A percentile compares a stretch with the other conserved stretches of the same genome.
phyloP scores from a whole-genome alignment of 2,329 filamentous ascomycete species.

The Sclerotinia glacialis region DNA sequence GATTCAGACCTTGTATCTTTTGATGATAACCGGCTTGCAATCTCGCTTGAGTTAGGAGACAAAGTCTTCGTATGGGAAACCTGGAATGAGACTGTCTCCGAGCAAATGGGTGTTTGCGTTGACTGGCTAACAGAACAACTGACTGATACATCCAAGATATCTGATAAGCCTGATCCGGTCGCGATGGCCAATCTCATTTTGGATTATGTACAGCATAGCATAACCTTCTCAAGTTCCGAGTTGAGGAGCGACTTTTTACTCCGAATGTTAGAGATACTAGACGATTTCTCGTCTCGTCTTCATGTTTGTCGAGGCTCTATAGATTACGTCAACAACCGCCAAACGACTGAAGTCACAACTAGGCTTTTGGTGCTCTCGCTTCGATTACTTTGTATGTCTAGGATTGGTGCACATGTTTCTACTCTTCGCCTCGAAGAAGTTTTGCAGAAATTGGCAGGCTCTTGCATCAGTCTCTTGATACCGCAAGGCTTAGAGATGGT shows the following conservation, averaged over 20 bases:
- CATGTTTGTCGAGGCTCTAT: background rate
- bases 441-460: constrained; percentile 45
- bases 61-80: constrained; percentile 52
- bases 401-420: constrained; percentile 23
- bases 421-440: constrained; percentile 48
- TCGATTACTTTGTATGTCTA: constrained; percentile 46
- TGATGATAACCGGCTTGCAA: constrained; percentile 33
- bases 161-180: constrained; percentile 21
- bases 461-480: constrained; percentile 45
- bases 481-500: constrained; percentile 46
- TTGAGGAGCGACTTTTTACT: constrained; percentile 31
- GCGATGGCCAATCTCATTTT: constrained; percentile 30
- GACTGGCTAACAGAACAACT: constrained; percentile 55
- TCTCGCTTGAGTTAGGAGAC: constrained; percentile 48
- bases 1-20: constrained; percentile 33
- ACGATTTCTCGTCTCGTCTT: constrained; percentile 32
- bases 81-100: constrained; percentile 59
- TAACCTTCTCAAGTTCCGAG: constrained; percentile 27
- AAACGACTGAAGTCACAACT: constrained; percentile 28
- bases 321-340: background rate
- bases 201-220: constrained; percentile 36
- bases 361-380: constrained; percentile 41
- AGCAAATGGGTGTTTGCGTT: constrained; percentile 59
- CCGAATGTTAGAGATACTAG: constrained; percentile 36
- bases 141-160: constrained; percentile 8